Conservation (phyloP, 2,329 filamentous ascomycete genomes). For the Colletotrichum incanum region DNA sequence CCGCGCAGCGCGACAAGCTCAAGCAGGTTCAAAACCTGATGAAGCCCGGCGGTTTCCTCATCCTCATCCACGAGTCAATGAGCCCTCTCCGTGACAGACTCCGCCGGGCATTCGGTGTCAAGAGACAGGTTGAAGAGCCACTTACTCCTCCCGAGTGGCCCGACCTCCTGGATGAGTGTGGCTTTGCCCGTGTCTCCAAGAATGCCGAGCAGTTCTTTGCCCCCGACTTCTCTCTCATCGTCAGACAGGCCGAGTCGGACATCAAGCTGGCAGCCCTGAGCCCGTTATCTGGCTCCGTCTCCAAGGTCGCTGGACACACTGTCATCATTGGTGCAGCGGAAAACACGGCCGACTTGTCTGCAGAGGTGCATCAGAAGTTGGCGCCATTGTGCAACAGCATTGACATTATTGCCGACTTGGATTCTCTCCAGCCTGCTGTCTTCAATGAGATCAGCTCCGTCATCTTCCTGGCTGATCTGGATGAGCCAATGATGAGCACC, state of each 20-base stretch:
- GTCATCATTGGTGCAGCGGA: conserved; percentile 52
- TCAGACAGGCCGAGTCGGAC: conserved; percentile 54
- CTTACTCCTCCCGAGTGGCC: conserved; percentile 53
- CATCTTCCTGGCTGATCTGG: conserved; percentile 41
- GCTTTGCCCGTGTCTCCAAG: conserved; percentile 51
- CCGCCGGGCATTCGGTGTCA: conserved; percentile 33
- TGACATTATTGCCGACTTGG: conserved; percentile 46
- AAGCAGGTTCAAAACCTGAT: conserved; percentile 49
- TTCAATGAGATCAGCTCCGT: conserved; percentile 42
- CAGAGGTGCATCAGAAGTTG: conserved; percentile 46
- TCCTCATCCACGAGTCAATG: conserved; percentile 47
- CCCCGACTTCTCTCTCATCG: conserved; percentile 54
- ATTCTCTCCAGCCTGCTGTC: conserved; percentile 43
- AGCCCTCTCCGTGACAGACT: conserved; percentile 45
- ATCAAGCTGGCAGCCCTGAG: conserved; percentile 44
- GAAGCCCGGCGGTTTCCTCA: conserved; percentile 51
- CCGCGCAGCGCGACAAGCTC: conserved; percentile 47
- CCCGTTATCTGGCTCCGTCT: conserved; percentile 35
- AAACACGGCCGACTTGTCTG: conserved; percentile 43
- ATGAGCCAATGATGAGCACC: conserved; percentile 50
- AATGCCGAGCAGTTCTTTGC: conserved; percentile 53
- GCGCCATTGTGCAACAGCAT: conserved; percentile 44
- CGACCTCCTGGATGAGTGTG: conserved; percentile 51
- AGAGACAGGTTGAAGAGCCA: background rate
- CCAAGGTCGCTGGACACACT: conserved; percentile 46